These are phyloP conservation scores for Scedosporium dehoogii DNA, from an alignment of 2,329 filamentous ascomycete genomes.

Conservation along the genomic window DNA sequence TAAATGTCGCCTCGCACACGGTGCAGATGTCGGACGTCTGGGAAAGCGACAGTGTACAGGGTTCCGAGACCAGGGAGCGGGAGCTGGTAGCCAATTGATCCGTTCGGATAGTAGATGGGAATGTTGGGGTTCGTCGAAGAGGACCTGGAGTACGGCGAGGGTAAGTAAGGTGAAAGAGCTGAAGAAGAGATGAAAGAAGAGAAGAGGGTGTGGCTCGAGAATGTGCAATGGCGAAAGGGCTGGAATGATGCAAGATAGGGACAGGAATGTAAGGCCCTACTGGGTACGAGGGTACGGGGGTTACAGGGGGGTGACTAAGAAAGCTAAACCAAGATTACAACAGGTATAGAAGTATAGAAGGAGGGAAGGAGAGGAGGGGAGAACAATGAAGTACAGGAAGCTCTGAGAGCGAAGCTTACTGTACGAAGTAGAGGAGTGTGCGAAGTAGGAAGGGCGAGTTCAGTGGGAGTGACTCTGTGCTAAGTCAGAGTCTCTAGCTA, in stretches of 20 bases:
- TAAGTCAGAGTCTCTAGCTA: no score
- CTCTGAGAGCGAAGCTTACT: not conserved
- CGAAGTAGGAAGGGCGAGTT: not conserved
- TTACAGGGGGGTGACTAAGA: not conserved
- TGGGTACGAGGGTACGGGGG: not conserved
- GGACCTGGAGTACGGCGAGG: not conserved
- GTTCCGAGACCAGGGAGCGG: conserved; percentile 5
- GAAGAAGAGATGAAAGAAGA: not conserved
- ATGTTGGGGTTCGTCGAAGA: not conserved
- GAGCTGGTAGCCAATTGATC: not conserved
- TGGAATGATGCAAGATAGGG: conserved; percentile 1
- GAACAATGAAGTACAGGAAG: not conserved
- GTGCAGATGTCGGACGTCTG: conserved; percentile 4
- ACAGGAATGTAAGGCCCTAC: not conserved
- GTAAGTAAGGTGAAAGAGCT: not conserved
- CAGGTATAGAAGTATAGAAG: not conserved
- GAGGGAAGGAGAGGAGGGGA: no score
- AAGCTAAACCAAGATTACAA: not conserved
- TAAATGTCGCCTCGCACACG: not conserved
- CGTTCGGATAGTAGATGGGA: not conserved
- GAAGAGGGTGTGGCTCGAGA: not conserved
- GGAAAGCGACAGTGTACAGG: conserved; percentile 1
- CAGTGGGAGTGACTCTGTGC: no score
- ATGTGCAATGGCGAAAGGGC: conserved; percentile 1
- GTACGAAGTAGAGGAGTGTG: not conserved